phyloP scores from a whole-genome alignment of 768 basidiomycete species.

The Russula brevipes region DNA sequence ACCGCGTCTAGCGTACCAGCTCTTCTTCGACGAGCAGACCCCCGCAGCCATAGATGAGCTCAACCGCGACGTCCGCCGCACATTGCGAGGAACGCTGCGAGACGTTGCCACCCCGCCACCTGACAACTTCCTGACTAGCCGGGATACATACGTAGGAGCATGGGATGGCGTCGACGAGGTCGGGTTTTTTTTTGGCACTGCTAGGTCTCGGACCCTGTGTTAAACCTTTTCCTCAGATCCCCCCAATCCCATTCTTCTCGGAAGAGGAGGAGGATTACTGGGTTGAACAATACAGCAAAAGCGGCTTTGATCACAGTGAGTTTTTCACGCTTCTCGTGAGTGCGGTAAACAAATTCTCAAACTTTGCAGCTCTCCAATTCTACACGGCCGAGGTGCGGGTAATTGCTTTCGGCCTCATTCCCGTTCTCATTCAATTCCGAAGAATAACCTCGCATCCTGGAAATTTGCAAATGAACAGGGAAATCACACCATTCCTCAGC shows the following conservation, averaged over 20 bases:
- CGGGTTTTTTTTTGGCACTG: background rate
- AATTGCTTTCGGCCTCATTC: background rate
- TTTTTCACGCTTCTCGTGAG: constrained; percentile 17
- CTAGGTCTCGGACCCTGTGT: background rate
- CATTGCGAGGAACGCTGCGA: constrained; percentile 52
- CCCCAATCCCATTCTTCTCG: constrained; percentile 56
- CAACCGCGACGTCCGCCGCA: constrained; percentile 49
- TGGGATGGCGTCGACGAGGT: constrained; percentile 47
- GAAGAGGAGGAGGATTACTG: constrained; percentile 64
- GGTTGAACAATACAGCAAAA: constrained; percentile 52
- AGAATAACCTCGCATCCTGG: constrained; percentile 41
- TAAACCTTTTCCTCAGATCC: constrained; percentile 40
- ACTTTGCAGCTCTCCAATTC: constrained; percentile 52
- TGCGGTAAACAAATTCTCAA: background rate
- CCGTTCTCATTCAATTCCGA: background rate
- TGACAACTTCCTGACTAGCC: constrained; percentile 45
- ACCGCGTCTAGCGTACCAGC: constrained; percentile 51
- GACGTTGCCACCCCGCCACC: constrained; percentile 54
- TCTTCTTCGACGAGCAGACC: constrained; percentile 53
- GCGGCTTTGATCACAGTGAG: constrained; percentile 60
- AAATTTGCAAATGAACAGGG: constrained; percentile 37
- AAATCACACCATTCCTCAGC: constrained; percentile 41
- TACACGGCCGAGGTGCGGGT: constrained; percentile 49
- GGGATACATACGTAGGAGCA: constrained; percentile 46
- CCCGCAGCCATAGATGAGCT: constrained; percentile 49